Evolutionary conservation across 2,329 filamentous ascomycete species (phyloP).

Genomic region (Dendryphion nanum): DNA sequence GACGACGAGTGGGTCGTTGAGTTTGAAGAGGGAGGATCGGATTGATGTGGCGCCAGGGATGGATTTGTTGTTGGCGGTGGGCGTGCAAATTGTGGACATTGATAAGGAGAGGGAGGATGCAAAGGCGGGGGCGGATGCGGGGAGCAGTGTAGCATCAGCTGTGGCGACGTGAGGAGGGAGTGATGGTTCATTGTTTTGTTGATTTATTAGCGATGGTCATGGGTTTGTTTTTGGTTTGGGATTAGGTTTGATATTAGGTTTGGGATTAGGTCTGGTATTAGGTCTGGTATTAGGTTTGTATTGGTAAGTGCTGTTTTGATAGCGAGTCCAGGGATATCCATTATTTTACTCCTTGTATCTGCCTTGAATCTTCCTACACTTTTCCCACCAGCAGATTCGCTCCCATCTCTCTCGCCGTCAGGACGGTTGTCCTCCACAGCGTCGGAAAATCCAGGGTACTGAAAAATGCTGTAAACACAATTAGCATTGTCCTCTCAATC

Average conservation of each 20-base stretch:
- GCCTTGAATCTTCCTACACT: no score
- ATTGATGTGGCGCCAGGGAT: conserved; percentile 19
- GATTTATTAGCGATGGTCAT: no score
- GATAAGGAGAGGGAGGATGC: conserved; percentile 12
- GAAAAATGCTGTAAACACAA: conserved; percentile 49
- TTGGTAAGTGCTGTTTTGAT: no score
- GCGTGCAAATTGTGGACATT: conserved; percentile 12
- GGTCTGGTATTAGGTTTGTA: no score
- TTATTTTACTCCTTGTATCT: no score
- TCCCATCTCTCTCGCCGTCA: conserved; percentile 77
- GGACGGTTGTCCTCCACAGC: conserved; percentile 71
- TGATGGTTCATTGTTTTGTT: no score
- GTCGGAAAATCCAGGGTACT: conserved; percentile 86
- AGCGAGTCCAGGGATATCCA: no score
- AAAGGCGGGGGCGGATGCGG: conserved; percentile 1
- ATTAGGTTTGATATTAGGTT: no score
- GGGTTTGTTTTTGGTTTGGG: no score
- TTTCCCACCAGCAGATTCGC: conserved; percentile 48
- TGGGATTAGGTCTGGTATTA: no score
- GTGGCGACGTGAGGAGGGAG: no score
- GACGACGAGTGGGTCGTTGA: background rate
- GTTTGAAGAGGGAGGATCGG: conserved; percentile 4
- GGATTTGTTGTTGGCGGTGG: conserved; percentile 19
- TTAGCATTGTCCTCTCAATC: background rate
- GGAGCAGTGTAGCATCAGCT: conserved; percentile 15